A percentile compares a stretch with the other conserved stretches of the same genome.
Evolutionary conservation across 148 eudicot species (phyloP).

Genomic region (Heliosperma pusillum): DNA sequence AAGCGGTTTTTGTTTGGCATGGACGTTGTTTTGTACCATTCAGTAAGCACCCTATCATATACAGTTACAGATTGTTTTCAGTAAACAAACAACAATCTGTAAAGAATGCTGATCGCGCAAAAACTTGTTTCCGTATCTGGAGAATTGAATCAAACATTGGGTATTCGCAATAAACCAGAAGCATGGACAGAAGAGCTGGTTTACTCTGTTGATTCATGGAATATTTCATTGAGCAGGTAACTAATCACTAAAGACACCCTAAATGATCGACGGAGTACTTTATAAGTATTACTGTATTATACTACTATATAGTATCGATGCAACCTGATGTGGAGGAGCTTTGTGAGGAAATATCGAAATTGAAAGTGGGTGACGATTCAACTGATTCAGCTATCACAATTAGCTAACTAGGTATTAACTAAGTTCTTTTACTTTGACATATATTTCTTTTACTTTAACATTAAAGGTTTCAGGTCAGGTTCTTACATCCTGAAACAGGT

Average conservation of each 20-base stretch:
- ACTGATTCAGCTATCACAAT: no score
- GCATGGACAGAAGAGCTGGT: conserved; percentile 87
- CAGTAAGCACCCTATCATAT: conserved; percentile 36
- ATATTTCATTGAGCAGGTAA: conserved; percentile 56
- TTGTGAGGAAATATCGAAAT: no score
- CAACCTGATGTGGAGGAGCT: no score
- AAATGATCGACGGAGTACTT: conserved; percentile 6
- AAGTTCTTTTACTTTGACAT: no score
- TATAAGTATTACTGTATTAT: background rate
- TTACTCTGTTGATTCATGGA: conserved; percentile 91
- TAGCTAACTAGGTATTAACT: no score
- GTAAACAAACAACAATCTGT: conserved; percentile 17
- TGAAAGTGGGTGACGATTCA: no score
- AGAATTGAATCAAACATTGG: conserved; percentile 48
- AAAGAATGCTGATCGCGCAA: conserved; percentile 17
- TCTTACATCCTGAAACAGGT: no score
- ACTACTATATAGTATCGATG: no score
- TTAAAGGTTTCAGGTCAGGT: no score
- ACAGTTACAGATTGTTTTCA: conserved; percentile 20
- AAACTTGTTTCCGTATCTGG: conserved; percentile 21
- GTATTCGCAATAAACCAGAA: conserved; percentile 77
- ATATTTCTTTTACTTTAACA: no score
- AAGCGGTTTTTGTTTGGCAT: conserved; percentile 28
- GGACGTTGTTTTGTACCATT: conserved; percentile 56
- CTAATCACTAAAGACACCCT: conserved; percentile 36